Conservation (phyloP, 345 rosid species). For the Conringia planisiliqua region DNA sequence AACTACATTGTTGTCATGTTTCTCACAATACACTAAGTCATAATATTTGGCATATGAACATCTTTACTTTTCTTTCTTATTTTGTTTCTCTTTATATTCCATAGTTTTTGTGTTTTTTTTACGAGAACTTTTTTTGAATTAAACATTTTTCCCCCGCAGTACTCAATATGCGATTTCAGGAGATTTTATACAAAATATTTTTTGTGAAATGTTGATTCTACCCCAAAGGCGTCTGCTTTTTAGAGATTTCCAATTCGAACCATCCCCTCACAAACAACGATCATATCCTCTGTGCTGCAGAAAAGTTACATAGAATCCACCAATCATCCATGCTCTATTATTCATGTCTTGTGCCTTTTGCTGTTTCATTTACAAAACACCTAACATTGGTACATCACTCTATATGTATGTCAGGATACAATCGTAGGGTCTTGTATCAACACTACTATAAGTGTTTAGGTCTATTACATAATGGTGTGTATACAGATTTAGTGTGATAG, state of each 20-base stretch:
- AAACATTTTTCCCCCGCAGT: too few relatives aligned
- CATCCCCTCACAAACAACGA: conserved; percentile 60
- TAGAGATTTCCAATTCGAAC: conserved; percentile 37
- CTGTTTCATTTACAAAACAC: not conserved
- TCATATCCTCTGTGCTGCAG: not conserved
- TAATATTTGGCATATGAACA: too few relatives aligned
- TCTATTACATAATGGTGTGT: not conserved
- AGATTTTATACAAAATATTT: not conserved
- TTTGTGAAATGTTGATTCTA: not conserved
- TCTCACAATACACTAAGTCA: too few relatives aligned
- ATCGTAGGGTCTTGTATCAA: not conserved
- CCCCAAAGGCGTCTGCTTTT: conserved; percentile 47
- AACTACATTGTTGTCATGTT: too few relatives aligned
- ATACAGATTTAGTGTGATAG: not conserved
- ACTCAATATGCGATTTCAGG: not conserved
- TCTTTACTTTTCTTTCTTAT: too few relatives aligned
- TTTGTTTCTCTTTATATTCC: too few relatives aligned
- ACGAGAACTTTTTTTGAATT: too few relatives aligned
- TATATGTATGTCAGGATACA: not conserved
- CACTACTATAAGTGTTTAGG: not conserved
- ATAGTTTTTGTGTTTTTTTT: too few relatives aligned
- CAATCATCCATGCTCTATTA: not conserved
- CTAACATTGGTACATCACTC: not conserved
- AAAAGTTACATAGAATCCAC: not conserved
- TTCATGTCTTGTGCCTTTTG: not conserved